Conservation (phyloP, 805 yeast species). For the Candida montana region DNA sequence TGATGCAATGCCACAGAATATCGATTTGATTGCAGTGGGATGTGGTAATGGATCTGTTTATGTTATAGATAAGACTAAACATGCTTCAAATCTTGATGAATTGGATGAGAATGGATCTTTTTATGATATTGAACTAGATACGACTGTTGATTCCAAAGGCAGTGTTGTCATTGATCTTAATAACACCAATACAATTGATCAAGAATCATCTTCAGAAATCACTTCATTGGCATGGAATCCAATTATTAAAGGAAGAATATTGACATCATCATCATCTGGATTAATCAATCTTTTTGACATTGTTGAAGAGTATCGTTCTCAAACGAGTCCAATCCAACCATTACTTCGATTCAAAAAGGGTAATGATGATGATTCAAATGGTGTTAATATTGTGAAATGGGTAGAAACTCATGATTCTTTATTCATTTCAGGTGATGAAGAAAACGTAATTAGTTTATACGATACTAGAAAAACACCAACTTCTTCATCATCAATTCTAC, state of each 20-base stretch:
- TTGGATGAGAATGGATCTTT: slow-evolving; percentile 36
- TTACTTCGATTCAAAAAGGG: slow-evolving; percentile 57
- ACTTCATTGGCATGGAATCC: slow-evolving; percentile 74
- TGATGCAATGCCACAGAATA: slow-evolving; percentile 78
- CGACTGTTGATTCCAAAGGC: too few relatives aligned
- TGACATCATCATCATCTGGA: slow-evolving; percentile 63
- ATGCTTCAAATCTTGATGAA: slow-evolving; percentile 44
- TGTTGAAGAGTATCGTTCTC: slow-evolving; percentile 35
- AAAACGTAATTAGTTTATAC: slow-evolving; percentile 26
- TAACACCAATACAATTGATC: too few relatives aligned
- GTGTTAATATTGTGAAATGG: not conserved
- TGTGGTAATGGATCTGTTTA: slow-evolving; percentile 60
- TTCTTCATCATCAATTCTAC: slow-evolving; percentile 4
- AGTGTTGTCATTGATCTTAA: slow-evolving; percentile 4
- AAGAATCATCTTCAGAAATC: slow-evolving; percentile 36
- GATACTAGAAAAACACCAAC: slow-evolving; percentile 41
- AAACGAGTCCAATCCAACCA: slow-evolving; percentile 1
- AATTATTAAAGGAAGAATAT: slow-evolving; percentile 38
- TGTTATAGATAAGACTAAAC: slow-evolving; percentile 81
- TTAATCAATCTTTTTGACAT: slow-evolving; percentile 58
- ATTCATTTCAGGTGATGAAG: not conserved
- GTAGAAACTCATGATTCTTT: not conserved
- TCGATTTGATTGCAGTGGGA: slow-evolving; percentile 71
- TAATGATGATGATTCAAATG: slow-evolving; percentile 24
- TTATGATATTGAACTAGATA: slow-evolving; percentile 41